Evolutionary conservation across 306 rosid genomes (phyloP), one percentile per base, ranked within the genome.

Genomic region (Fragaria iinumae): DNA sequence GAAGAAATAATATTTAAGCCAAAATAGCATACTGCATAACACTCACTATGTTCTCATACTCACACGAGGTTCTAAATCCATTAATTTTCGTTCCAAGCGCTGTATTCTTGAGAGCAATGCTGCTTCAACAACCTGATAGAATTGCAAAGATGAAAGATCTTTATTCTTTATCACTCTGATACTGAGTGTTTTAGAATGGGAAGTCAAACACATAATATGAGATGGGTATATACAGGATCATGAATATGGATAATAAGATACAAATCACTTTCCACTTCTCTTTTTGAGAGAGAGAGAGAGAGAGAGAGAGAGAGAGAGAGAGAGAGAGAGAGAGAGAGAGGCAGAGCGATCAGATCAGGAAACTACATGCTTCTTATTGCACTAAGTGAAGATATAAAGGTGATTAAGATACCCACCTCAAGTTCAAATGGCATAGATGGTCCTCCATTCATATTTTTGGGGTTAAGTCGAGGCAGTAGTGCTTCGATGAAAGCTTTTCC

Each of bases 1-100:
- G 55, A 4, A 53, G 20, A 8, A 25, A 2, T 21, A 25, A 73
- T 21, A 4, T 66, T 68, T 52, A 43, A 47, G 60, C 47, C 39
- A 9, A 53, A 41, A 77, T 44, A 74, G 63, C 62, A 70, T 67
- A n/a, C 62, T 56, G 62, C 7, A n/a, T 56, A 56, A 73, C 83
- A 88, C 90, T 86, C 96, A 91, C 96, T 86, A 82, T 85, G 87
- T 77, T 78, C 74, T 77, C 89, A 88, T 91, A 94, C 98, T 94
- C 98, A 94, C 97, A 87, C 97, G 90, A 84, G 98, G 98, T 95
- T 95, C 98, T 88, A 95, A 79, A 75, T 84, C 59, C 84, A 92
- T 87, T 78, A 95, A 82, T 79, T 78, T 90, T 62, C 80, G 89
- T 78, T 95, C 98, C 80, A 89, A 88, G 36, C 82, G 93, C 79